A percentile compares a stretch with the other conserved stretches of the same genome.
phyloP scores from a whole-genome alignment of 2,329 filamentous ascomycete genomes.

The Aulographum hederae region DNA sequence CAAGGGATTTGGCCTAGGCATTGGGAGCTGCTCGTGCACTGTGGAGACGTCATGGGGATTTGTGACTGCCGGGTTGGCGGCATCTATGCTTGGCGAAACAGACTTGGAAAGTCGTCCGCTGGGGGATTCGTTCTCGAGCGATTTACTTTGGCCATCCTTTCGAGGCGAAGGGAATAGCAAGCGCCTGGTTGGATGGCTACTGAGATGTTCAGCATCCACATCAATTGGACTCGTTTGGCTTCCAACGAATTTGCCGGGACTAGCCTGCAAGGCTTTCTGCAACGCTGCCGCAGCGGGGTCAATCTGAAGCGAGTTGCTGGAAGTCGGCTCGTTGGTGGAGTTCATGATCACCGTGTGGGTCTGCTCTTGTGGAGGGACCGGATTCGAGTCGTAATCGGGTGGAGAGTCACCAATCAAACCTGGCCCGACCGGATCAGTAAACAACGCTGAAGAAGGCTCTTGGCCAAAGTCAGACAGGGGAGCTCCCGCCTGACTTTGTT shows the following conservation, averaged over 20 bases:
- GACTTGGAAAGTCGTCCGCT: too few species aligned
- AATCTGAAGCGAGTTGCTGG: not conserved
- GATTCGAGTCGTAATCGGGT: not conserved
- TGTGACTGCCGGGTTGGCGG: not conserved
- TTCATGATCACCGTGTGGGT: conserved; percentile 1
- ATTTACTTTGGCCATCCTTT: conserved; percentile 43
- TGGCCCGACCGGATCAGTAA: not conserved
- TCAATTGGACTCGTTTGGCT: not conserved
- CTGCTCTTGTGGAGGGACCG: not conserved
- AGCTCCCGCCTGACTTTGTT: conserved; percentile 10
- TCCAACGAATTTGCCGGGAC: conserved; percentile 24
- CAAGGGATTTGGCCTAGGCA: conserved; percentile 14
- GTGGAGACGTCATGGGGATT: conserved; percentile 5
- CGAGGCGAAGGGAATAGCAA: conserved; percentile 62
- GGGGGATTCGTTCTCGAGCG: conserved; percentile 35
- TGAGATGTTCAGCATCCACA: conserved; percentile 15
- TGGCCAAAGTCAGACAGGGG: conserved; percentile 4
- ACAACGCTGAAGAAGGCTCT: not conserved
- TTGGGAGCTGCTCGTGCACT: conserved; percentile 4
- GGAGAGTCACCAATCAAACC: not conserved
- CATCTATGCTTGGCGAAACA: too few species aligned
- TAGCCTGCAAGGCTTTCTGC: conserved; percentile 34
- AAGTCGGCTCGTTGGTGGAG: not conserved
- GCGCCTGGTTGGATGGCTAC: conserved; percentile 46
- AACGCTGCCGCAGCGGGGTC: conserved; percentile 20